phyloP scores from a whole-genome alignment of 768 basidiomycete species.

The Panellus pusillus region DNA sequence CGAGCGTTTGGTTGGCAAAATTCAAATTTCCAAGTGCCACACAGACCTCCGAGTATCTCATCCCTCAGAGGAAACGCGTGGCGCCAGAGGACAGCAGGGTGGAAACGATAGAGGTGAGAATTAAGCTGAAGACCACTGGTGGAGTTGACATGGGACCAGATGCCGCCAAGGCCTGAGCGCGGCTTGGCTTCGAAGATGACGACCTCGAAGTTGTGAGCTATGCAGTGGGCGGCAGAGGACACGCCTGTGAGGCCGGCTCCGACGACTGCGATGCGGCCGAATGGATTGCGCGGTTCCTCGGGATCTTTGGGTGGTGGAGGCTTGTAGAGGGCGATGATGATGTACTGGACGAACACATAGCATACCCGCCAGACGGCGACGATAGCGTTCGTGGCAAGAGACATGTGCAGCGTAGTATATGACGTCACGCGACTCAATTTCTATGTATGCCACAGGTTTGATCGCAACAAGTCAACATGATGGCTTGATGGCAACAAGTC shows the following conservation, averaged over 20 bases:
- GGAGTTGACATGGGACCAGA: slow-evolving; percentile 53
- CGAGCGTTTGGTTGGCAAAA: neutral
- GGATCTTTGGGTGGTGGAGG: slow-evolving; percentile 30
- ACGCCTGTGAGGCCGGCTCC: slow-evolving; percentile 54
- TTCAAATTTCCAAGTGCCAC: neutral
- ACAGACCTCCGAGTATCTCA: slow-evolving; percentile 46
- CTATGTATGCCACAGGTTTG: too few relatives aligned
- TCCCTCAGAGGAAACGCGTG: slow-evolving; percentile 46
- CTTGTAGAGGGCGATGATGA: slow-evolving; percentile 43
- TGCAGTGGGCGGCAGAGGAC: slow-evolving; percentile 51
- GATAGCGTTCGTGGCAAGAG: slow-evolving; percentile 8
- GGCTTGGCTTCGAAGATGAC: slow-evolving; percentile 45
- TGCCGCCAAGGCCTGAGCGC: slow-evolving; percentile 39
- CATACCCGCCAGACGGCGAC: slow-evolving; percentile 24
- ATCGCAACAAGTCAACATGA: too few relatives aligned
- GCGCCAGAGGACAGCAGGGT: slow-evolving; percentile 45
- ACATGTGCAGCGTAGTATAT: too few relatives aligned
- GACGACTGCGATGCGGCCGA: slow-evolving; percentile 48
- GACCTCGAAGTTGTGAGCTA: slow-evolving; percentile 56
- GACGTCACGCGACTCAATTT: slow-evolving; percentile 20
- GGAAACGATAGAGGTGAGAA: slow-evolving; percentile 51
- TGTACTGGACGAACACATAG: slow-evolving; percentile 37
- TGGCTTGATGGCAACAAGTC: too few relatives aligned
- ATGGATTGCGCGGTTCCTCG: slow-evolving; percentile 29
- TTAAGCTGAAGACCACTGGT: slow-evolving; percentile 53